phyloP scores from a whole-genome alignment of 768 basidiomycete species.

The Boletus rubescentipes region DNA sequence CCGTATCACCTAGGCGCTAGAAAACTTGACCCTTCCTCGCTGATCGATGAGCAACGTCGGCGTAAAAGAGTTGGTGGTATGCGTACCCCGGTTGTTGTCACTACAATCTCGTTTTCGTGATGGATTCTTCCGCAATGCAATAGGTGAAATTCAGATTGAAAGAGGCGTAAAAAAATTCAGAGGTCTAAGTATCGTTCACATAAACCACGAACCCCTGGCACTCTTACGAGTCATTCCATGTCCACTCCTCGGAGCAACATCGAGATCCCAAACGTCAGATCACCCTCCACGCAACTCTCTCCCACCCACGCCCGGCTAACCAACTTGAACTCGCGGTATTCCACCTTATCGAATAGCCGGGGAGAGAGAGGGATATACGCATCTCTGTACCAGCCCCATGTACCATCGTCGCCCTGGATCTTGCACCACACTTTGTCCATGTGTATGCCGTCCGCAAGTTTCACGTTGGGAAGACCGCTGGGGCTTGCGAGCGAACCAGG shows the following conservation, averaged over 20 bases:
- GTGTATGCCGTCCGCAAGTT: slow-evolving; percentile 18
- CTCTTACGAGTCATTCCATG: slow-evolving; percentile 21
- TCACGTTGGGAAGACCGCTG: background rate
- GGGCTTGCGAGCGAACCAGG: background rate
- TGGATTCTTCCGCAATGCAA: too few species aligned
- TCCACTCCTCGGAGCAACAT: slow-evolving; percentile 43
- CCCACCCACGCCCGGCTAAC: slow-evolving; percentile 38
- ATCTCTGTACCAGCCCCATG: slow-evolving; percentile 35
- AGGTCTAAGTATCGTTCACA: too few species aligned
- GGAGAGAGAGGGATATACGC: slow-evolving; percentile 51
- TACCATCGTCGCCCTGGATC: slow-evolving; percentile 12
- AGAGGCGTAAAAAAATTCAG: background rate
- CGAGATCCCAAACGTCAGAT: slow-evolving; percentile 41
- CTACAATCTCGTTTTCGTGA: too few species aligned
- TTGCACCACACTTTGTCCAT: slow-evolving; percentile 23
- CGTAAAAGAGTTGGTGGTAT: too few species aligned
- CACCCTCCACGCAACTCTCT: slow-evolving; percentile 23
- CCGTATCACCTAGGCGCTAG: too few species aligned
- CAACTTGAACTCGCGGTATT: slow-evolving; percentile 44
- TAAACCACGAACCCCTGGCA: background rate
- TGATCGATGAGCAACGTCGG: too few species aligned
- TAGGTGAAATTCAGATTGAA: background rate
- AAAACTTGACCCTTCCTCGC: too few species aligned
- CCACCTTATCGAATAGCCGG: slow-evolving; percentile 45
- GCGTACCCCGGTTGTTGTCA: too few species aligned